A percentile compares a stretch with the other conserved stretches of the same genome.
phyloP scores from a whole-genome alignment of 257 asterid species.

The Asclepias syriaca region DNA sequence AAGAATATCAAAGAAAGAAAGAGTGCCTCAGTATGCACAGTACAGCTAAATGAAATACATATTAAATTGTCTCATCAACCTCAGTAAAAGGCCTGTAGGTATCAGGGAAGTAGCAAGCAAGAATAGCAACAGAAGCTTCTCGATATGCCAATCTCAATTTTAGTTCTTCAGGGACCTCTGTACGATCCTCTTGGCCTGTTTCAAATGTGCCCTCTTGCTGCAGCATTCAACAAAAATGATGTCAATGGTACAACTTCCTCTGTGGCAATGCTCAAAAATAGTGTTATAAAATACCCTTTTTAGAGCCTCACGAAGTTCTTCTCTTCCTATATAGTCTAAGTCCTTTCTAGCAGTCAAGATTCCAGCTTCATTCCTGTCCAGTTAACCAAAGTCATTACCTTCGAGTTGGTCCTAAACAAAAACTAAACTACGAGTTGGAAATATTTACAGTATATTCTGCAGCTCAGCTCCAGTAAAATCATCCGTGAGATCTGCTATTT shows the following conservation, averaged over 20 bases:
- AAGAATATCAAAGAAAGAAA: conserved; percentile 14
- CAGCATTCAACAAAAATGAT: conserved; percentile 29
- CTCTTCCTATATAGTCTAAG: conserved; percentile 81
- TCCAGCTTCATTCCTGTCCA: conserved; percentile 96
- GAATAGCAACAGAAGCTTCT: conserved; percentile 97
- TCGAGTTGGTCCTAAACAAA: conserved; percentile 17
- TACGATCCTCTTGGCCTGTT: conserved; percentile 94
- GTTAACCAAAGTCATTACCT: conserved; percentile 26
- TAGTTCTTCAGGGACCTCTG: conserved; percentile 90
- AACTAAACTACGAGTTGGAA: conserved; percentile 13
- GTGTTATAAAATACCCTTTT: conserved; percentile 56
- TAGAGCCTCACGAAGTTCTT: conserved; percentile 94
- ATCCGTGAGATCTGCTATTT: conserved; percentile 78
- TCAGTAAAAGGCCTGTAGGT: conserved; percentile 64
- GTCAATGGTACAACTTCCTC: conserved; percentile 7
- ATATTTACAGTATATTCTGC: conserved; percentile 80
- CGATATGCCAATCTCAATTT: conserved; percentile 90
- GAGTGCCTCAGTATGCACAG: background rate
- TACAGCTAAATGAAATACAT: conserved; percentile 10
- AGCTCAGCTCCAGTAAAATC: conserved; percentile 97
- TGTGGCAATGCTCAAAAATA: background rate
- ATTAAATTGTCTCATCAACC: conserved; percentile 25
- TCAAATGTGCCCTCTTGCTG: conserved; percentile 99
- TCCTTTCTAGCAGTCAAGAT: conserved; percentile 94
- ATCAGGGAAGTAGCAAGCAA: conserved; percentile 88